phyloP scores from a whole-genome alignment of 2,329 filamentous ascomycete species.

The Trichoderma oligosporum region DNA sequence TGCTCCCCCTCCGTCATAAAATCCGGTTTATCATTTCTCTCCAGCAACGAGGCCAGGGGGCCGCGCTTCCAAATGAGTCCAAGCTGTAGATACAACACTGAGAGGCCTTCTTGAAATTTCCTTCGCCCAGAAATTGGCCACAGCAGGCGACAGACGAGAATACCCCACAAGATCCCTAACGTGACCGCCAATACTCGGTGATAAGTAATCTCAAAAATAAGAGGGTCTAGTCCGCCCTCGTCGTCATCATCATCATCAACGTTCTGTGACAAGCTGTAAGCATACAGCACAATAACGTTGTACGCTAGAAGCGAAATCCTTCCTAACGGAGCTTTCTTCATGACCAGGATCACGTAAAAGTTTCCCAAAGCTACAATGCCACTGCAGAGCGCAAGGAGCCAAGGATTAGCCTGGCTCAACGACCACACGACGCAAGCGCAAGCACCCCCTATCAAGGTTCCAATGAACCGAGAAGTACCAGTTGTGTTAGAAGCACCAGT shows the following conservation, averaged over 20 bases:
- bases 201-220: conserved; percentile 81
- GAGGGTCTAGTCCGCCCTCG: conserved; percentile 76
- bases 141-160: conserved; percentile 81
- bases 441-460: conserved; percentile 75
- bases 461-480: conserved; percentile 77
- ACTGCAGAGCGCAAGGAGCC: conserved; percentile 73
- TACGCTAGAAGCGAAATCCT: conserved; percentile 94
- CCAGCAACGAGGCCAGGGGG: conserved; percentile 70
- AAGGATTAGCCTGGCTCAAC: conserved; percentile 67
- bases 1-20: conserved; percentile 92
- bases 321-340: conserved; percentile 82
- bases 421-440: conserved; percentile 77
- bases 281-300: conserved; percentile 91
- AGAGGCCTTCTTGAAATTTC: conserved; percentile 85
- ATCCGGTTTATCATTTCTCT: conserved; percentile 54
- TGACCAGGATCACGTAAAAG: conserved; percentile 84
- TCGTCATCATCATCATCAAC: conserved; percentile 82
- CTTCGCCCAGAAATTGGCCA: conserved; percentile 90
- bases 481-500: conserved; percentile 95
- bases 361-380: conserved; percentile 77
- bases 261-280: conserved; percentile 79
- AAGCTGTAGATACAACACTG: conserved; percentile 90
- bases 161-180: conserved; percentile 84
- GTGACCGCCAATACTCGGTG: conserved; percentile 87
- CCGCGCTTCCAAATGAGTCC: conserved; percentile 95